These are phyloP conservation scores for Kalanchoe fedtschenkoi DNA, from an alignment of 164 flowering plant species.

Conservation along the genomic window DNA sequence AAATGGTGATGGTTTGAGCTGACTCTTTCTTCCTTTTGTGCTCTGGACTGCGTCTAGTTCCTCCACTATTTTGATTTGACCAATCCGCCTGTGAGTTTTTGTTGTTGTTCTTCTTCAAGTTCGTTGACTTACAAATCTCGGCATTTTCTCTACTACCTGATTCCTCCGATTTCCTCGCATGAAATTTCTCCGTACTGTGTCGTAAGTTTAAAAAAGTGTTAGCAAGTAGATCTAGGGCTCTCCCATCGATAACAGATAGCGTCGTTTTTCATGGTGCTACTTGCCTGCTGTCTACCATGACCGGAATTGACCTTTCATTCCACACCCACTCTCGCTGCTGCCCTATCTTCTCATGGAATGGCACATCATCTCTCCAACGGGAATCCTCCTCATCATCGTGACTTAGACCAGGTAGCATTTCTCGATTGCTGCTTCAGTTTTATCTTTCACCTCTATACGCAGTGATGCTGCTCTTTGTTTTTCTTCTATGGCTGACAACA, in stretches of 20 bases:
- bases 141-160: no score
- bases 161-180: no score
- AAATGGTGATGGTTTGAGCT: no score
- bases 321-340: slow-evolving; percentile 10
- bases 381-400: slow-evolving; percentile 71
- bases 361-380: slow-evolving; percentile 94
- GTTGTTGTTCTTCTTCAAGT: no score
- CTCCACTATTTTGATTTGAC: no score
- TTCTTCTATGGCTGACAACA: background rate
- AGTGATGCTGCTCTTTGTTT: background rate
- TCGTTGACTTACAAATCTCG: no score
- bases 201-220: no score
- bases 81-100: no score
- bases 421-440: background rate
- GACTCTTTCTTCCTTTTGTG: no score
- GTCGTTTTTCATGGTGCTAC: background rate
- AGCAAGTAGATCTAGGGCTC: background rate
- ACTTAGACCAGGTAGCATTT: slow-evolving; percentile 60
- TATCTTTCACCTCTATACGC: background rate
- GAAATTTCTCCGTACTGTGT: no score
- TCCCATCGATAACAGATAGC: background rate
- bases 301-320: background rate
- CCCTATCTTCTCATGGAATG: slow-evolving; percentile 99
- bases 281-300: background rate
- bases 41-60: no score